Conservation (phyloP, 2,329 filamentous ascomycete species). For the Fusarium pseudoanthophilum region DNA sequence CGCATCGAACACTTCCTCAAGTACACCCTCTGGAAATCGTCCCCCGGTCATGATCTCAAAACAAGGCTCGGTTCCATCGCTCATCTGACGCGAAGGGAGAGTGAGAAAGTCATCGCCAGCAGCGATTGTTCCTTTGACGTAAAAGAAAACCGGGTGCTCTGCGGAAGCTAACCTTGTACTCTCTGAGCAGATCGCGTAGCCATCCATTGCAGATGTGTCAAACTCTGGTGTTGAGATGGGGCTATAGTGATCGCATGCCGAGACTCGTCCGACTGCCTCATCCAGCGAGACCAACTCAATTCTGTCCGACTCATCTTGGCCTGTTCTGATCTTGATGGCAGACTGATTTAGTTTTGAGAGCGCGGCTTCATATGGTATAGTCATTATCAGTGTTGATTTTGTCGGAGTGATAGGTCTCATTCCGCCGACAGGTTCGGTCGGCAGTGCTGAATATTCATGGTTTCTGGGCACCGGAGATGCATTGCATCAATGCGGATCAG, state of each 20-base stretch:
- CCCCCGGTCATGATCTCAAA: neutral
- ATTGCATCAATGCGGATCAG: neutral
- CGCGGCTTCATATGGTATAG: neutral
- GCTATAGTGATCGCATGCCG: neutral
- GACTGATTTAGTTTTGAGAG: neutral
- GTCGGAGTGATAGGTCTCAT: neutral
- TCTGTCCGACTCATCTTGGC: neutral
- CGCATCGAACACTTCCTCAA: neutral
- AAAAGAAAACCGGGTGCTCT: neutral
- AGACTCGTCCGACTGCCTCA: neutral
- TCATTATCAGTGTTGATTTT: neutral
- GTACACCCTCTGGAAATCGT: neutral
- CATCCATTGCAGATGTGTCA: conserved; percentile 2
- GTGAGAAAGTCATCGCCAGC: neutral
- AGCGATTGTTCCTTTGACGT: neutral
- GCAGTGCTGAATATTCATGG: neutral
- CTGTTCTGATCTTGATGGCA: neutral
- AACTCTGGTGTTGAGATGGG: neutral
- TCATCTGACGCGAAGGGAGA: rapidly evolving
- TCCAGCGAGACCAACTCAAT: neutral
- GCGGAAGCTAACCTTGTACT: neutral
- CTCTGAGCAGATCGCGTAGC: neutral
- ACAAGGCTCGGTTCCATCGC: neutral
- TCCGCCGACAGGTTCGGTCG: neutral
- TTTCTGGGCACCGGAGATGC: neutral